Base-by-base conservation (phyloP, 495 filamentous ascomycete species). In the Hypoxylon lenormandii region DNA sequence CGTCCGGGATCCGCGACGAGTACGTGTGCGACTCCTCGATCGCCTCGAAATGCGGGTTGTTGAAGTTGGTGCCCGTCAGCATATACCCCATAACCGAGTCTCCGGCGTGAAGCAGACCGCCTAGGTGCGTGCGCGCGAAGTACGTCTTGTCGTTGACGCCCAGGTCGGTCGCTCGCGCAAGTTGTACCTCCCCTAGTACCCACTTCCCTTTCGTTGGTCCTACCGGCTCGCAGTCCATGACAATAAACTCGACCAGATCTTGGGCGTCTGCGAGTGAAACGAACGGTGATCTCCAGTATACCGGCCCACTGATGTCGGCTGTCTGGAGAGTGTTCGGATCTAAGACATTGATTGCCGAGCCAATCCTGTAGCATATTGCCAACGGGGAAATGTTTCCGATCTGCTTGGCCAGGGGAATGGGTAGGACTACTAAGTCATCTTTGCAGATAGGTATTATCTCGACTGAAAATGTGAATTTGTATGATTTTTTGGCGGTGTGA, bases 401-500 rank as follows among this genome's bases (percentile, higher is more conserved):
- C 22, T 87, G 84, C 66, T 90, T 91, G 2, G 95, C 96, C 18
- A 98, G 81, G 64, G 93, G 94, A 45, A 96, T 83, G 0, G 95
- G 95, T n/a, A 98, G 78, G 3, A 92, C 93, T 5, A 97, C 91
- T 7, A 99, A 81, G 74, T 99, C 96, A 66, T 99, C 96, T 78
- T 97, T 96, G 83, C 96, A 97, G 38, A 98, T 90, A 0, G 95
- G 95, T 11, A 97, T 88, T 10, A 99, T 73, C 64, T 97, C 91
- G 48, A 90, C 83, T 0, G 92, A 93, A 79, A 86, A 97, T 8
- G 89, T 89, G 81, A 96, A 97, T 74, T 98, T 98, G 85, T 94
- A 97, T 8, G 87, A 90, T 77, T 92, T 94, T 15, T 88, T 89
- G 11, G 88, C 89, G 2, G 93, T 97, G 77, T 99, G 96, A 13